Evolutionary conservation across 768 basidiomycete species (phyloP).

Genomic region (Termitomyces sp.): DNA sequence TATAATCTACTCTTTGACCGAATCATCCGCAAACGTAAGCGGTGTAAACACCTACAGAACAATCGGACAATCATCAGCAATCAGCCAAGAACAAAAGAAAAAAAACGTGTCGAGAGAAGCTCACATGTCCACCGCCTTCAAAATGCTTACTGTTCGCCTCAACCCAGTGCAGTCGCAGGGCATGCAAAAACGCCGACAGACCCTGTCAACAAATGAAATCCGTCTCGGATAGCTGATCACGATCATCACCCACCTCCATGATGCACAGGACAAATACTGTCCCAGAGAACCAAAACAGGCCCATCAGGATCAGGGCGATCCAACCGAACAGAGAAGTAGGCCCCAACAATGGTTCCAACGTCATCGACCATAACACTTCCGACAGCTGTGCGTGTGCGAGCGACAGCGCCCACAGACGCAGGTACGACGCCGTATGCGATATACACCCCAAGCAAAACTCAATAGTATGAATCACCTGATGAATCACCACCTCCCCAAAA

Average conservation of each 20-base stretch:
- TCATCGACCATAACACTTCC: slow-evolving; percentile 91
- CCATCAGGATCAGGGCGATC: slow-evolving; percentile 43
- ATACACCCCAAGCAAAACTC: slow-evolving; percentile 99
- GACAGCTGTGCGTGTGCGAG: slow-evolving; percentile 97
- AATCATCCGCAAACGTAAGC: slow-evolving; percentile 40
- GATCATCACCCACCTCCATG: slow-evolving; percentile 76
- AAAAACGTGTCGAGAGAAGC: slow-evolving; percentile 13
- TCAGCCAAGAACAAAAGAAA: slow-evolving; percentile 8
- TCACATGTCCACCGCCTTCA: slow-evolving; percentile 83
- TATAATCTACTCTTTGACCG: slow-evolving; percentile 28
- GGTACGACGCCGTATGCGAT: slow-evolving; percentile 92
- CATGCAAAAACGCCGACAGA: slow-evolving; percentile 93
- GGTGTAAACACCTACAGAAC: slow-evolving; percentile 41
- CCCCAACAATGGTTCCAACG: slow-evolving; percentile 57
- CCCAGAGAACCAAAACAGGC: slow-evolving; percentile 70
- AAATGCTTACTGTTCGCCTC: slow-evolving; percentile 98
- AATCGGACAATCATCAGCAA: slow-evolving; percentile 12
- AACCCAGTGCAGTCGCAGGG: slow-evolving; percentile 95
- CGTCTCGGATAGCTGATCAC: slow-evolving; percentile 14
- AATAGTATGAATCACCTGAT: slow-evolving; percentile 98
- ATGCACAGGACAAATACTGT: slow-evolving; percentile 82
- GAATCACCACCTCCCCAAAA: slow-evolving; percentile 91
- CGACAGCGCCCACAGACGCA: slow-evolving; percentile 96
- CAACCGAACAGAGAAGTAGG: slow-evolving; percentile 62
- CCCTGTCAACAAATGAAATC: slow-evolving; percentile 46